These are phyloP conservation scores for Microbotryomycetes sp. DNA, from an alignment of 1,284 basidiomycete species.

Conservation along the genomic window DNA sequence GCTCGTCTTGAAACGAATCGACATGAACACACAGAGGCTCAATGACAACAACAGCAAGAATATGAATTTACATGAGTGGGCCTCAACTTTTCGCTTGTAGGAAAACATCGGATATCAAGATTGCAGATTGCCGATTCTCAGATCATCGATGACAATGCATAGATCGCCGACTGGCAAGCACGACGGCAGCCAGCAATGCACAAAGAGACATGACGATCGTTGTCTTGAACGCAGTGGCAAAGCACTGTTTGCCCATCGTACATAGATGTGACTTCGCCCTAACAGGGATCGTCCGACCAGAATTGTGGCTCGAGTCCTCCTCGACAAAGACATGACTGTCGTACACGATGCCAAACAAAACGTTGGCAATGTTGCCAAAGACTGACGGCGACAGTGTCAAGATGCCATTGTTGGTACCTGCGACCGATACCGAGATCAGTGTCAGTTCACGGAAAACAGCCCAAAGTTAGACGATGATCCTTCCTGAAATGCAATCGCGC, in stretches of 20 bases:
- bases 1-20: no score
- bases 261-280: conserved; percentile 8
- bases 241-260: conserved; percentile 15
- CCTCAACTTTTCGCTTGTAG: no score
- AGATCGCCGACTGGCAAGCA: not conserved
- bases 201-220: conserved; percentile 13
- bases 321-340: conserved; percentile 10
- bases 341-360: conserved; percentile 23
- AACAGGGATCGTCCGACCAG: not conserved
- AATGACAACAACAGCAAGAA: no score
- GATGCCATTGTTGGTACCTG: not conserved
- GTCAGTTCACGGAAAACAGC: not conserved
- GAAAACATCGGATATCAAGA: no score
- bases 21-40: no score
- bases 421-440: not conserved
- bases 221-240: conserved; percentile 12
- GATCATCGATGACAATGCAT: not conserved
- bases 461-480: conserved; percentile 11
- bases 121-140: no score
- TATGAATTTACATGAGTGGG: no score
- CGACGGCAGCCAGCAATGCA: conserved; percentile 10
- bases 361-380: conserved; percentile 15
- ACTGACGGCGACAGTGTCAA: conserved; percentile 9
- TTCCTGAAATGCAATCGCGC: not conserved
- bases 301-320: not conserved